Evolutionary conservation across 768 basidiomycete species (phyloP), one percentile per base, ranked within the genome.

Genomic region (Lanmaoa pseudosensibilis): DNA sequence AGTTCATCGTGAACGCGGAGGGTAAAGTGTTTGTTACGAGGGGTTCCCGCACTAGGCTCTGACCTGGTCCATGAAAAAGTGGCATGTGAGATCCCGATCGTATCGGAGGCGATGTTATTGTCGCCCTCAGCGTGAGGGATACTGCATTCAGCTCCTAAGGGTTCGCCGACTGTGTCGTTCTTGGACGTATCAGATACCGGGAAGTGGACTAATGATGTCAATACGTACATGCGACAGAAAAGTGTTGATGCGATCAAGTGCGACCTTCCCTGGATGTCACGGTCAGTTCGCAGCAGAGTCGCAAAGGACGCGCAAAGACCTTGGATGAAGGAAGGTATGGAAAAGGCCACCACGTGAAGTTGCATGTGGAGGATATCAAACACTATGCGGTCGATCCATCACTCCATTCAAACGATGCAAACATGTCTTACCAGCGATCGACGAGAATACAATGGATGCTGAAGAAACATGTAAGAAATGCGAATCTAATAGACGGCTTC

Each of bases 1-100:
- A 87, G 61, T 44, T 85, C 80, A 30, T 76, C 84, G 0, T 79
- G 73, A 46, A 87, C 73, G 11, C 68, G 68, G 8, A 88, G 76
- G 18, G 67, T 63, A 66, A 84, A 87, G 41, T 65, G 75, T 32
- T 81, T 74, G 38, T 74, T 9, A 19, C 13, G 43, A 34, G 48
- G 23, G 4, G 51, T 38, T 44, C 18, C 10, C 32, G 40, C 10
- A 21, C 12, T 10, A 1, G 23, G 5, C 13, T 45, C 45, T 12
- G 45, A 36, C 44, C 50, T 58, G n/a, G 41, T 30, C 57, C 58
- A 59, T 6, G 58, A 50, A 38, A 59, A 59, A 8, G 39, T 30
- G 13, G 54, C 54, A 47, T 56, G 36, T 21, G 53, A 50, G 33
- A 58, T 34, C 30, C 57, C 57, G 19, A 58, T 45, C 8, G 16